These are phyloP conservation scores for Mortierella sp. DNA, from an alignment of 371 early-diverging fungal genomes.

Conservation along the genomic window DNA sequence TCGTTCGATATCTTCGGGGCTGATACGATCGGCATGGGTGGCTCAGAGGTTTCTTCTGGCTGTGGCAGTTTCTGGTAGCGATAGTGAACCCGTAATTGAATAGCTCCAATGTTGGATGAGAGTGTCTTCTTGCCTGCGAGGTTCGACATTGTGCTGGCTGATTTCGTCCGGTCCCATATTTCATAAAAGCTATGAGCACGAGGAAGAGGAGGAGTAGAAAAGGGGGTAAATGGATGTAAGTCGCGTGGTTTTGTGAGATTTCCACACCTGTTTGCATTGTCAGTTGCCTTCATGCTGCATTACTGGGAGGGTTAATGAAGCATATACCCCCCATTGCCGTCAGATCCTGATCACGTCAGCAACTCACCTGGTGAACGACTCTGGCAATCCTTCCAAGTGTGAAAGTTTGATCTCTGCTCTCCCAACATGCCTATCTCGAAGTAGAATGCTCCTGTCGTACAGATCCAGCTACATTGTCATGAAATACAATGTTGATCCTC, in stretches of 20 bases:
- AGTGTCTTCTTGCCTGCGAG: slow-evolving; percentile 64
- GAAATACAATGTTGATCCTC: background rate
- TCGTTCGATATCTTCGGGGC: slow-evolving; percentile 34
- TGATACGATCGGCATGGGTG: slow-evolving; percentile 27
- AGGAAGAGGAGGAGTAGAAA: background rate
- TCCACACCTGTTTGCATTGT: background rate
- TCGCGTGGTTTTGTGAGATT: background rate
- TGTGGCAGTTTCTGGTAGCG: slow-evolving; percentile 64
- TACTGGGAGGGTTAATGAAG: background rate
- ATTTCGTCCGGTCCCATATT: slow-evolving; percentile 74
- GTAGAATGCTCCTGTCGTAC: slow-evolving; percentile 72
- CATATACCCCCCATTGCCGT: background rate
- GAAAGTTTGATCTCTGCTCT: slow-evolving; percentile 80
- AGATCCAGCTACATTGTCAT: slow-evolving; percentile 70
- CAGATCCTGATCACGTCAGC: background rate
- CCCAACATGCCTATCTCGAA: slow-evolving; percentile 80
- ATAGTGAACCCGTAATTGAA: slow-evolving; percentile 77
- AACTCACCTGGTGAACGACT: slow-evolving; percentile 69
- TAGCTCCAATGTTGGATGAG: slow-evolving; percentile 74
- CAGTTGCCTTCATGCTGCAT: background rate
- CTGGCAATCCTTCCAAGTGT: slow-evolving; percentile 74
- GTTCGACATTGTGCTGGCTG: slow-evolving; percentile 71
- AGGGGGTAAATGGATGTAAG: background rate
- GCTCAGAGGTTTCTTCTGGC: slow-evolving; percentile 11
- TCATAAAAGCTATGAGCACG: slow-evolving; percentile 63